phyloP scores from a whole-genome alignment of 345 rosid genomes.

The Acer yangbiense region DNA sequence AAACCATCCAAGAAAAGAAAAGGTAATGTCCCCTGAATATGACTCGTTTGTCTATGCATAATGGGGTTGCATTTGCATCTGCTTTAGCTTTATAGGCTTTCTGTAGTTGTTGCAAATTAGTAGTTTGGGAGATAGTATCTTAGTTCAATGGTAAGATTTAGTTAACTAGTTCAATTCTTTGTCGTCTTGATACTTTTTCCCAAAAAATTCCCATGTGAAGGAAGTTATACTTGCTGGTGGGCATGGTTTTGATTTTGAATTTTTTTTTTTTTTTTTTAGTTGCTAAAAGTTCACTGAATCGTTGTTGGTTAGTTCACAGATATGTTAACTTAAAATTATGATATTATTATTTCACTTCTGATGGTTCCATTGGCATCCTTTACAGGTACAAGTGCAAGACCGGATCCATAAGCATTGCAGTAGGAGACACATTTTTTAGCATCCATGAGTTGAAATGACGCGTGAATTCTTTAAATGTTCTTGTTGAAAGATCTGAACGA shows the following conservation, averaged over 20 bases:
- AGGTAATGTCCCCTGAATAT: conserved; percentile 39
- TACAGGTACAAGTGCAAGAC: conserved; percentile 3
- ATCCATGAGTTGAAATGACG: background rate
- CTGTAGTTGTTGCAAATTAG: background rate
- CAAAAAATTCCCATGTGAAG: too few relatives aligned
- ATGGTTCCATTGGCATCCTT: background rate
- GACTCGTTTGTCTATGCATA: background rate
- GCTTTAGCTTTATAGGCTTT: background rate
- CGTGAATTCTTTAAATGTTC: background rate
- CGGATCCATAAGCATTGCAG: background rate
- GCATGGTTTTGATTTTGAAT: too few relatives aligned
- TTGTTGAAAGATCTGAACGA: background rate
- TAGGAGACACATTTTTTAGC: background rate
- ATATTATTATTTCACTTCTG: background rate
- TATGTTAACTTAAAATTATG: background rate
- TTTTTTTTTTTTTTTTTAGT: too few relatives aligned
- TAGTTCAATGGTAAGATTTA: background rate
- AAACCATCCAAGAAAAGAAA: conserved; percentile 65
- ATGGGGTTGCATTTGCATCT: background rate
- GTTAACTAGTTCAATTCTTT: background rate
- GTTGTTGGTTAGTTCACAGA: background rate
- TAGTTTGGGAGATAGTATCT: background rate
- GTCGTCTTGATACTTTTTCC: background rate
- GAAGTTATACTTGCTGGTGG: too few relatives aligned
- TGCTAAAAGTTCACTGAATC: background rate